Percentiles rank a stretch among this genome's conserved stretches.
These are phyloP conservation scores for Oleoguttula mirabilis DNA, from an alignment of 495 filamentous ascomycete species.

Conservation along the genomic window DNA sequence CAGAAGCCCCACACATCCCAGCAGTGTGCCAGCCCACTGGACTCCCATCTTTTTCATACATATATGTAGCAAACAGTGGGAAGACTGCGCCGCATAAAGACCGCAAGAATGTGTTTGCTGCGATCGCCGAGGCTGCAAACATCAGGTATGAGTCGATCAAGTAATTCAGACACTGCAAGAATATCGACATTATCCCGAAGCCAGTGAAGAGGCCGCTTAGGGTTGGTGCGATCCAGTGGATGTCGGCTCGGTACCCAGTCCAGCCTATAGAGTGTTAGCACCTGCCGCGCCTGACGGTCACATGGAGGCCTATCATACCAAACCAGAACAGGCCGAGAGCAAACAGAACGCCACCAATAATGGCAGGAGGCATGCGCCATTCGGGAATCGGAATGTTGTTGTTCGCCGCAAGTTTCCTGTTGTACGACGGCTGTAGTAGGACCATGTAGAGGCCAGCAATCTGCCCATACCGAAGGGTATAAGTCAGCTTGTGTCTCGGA, in stretches of 20 bases:
- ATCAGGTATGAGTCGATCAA: constrained; percentile 81
- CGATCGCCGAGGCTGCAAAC: constrained; percentile 54
- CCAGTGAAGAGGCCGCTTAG: constrained; percentile 44
- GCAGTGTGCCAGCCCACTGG: constrained; percentile 62
- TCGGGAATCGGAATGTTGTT: constrained; percentile 71
- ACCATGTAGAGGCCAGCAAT: constrained; percentile 54
- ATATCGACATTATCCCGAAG: constrained; percentile 63
- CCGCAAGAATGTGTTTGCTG: constrained; percentile 79
- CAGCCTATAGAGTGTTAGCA: no score
- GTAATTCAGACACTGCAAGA: constrained; percentile 77
- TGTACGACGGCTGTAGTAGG: constrained; percentile 53
- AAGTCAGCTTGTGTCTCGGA: no score
- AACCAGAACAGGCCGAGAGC: constrained; percentile 76
- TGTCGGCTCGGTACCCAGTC: constrained; percentile 40
- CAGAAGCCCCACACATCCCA: constrained; percentile 56
- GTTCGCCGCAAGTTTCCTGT: constrained; percentile 35
- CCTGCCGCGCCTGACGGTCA: no score
- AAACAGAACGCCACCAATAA: constrained; percentile 60
- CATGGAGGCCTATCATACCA: no score
- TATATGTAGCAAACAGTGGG: constrained; percentile 69
- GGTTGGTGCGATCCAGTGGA: constrained; percentile 62
- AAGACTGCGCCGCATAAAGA: constrained; percentile 66
- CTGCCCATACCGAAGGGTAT: no score
- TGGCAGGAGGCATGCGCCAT: constrained; percentile 73
- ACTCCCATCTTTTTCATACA: constrained; percentile 70